These are phyloP conservation scores for Myotisia sp. DNA, from an alignment of 2,329 filamentous ascomycete genomes.

Conservation along the genomic window DNA sequence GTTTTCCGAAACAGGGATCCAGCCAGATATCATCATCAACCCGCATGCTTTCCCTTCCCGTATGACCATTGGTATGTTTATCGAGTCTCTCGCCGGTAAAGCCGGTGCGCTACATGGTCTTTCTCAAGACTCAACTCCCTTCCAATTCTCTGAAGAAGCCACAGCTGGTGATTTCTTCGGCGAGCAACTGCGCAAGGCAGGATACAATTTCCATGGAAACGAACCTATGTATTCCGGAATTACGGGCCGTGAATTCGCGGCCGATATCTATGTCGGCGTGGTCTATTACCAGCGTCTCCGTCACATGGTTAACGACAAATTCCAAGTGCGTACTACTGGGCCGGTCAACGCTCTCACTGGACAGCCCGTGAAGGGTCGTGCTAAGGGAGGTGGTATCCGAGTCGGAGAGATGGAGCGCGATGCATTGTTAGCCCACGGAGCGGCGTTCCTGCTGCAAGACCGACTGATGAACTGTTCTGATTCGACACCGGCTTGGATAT, in stretches of 20 bases:
- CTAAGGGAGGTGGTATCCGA: slow-evolving; percentile 94
- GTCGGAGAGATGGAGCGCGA: slow-evolving; percentile 99
- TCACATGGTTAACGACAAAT: slow-evolving; percentile 99
- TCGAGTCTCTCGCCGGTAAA: slow-evolving; percentile 93
- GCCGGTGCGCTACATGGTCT: slow-evolving; percentile 84
- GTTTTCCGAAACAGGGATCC: slow-evolving; percentile 90
- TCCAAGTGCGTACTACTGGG: slow-evolving; percentile 90
- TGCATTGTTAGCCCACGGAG: slow-evolving; percentile 84
- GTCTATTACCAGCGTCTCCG: slow-evolving; percentile 96
- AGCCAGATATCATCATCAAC: slow-evolving; percentile 97
- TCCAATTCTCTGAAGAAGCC: slow-evolving; percentile 83
- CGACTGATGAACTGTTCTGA: slow-evolving; percentile 95
- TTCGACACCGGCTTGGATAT: slow-evolving; percentile 79
- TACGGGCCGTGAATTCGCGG: slow-evolving; percentile 82
- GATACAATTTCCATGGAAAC: slow-evolving; percentile 96
- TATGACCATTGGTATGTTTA: slow-evolving; percentile 99
- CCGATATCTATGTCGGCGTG: slow-evolving; percentile 91
- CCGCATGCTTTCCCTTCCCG: slow-evolving; percentile 97
- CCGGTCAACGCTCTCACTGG: slow-evolving; percentile 81
- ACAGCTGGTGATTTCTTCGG: slow-evolving; percentile 91
- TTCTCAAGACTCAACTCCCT: slow-evolving; percentile 91
- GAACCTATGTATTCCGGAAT: slow-evolving; percentile 98
- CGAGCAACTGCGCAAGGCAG: slow-evolving; percentile 84
- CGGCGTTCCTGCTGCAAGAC: slow-evolving; percentile 87
- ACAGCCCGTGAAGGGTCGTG: slow-evolving; percentile 92